Evolutionary conservation across 305 asterid species (phyloP).

Genomic region (Solanum chacoense): DNA sequence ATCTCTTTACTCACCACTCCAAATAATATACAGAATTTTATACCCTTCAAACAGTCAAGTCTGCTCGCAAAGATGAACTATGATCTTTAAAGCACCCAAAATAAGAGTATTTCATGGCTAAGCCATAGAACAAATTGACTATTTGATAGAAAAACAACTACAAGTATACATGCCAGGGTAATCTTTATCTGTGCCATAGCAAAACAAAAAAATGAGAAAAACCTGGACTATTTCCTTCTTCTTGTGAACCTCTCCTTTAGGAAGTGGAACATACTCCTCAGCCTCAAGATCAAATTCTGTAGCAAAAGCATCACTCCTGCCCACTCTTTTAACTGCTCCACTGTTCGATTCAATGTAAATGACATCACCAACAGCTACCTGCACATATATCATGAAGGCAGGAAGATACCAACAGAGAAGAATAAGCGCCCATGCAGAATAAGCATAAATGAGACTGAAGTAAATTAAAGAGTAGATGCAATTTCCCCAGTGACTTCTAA

Average conservation of each 20-base stretch:
- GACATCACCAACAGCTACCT: conserved; percentile 99
- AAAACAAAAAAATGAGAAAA: background rate
- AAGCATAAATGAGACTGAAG: background rate
- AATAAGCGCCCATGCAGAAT: background rate
- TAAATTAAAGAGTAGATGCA: background rate
- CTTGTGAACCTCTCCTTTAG: conserved; percentile 99
- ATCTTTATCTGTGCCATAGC: background rate
- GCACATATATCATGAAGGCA: conserved; percentile 2
- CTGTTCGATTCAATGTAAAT: conserved; percentile 89
- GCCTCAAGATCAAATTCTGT: conserved; percentile 98
- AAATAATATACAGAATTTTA: background rate
- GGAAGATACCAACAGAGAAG: background rate
- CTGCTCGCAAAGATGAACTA: background rate
- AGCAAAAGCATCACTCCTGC: conserved; percentile 96
- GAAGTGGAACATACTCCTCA: conserved; percentile 96
- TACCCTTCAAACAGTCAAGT: background rate
- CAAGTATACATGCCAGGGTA: background rate
- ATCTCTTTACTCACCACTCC: background rate
- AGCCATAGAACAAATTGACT: background rate
- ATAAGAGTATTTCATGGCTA: background rate
- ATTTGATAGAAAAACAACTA: background rate
- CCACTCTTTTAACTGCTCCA: conserved; percentile 98
- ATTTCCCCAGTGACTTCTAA: background rate
- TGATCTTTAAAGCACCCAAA: background rate
- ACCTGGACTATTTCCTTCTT: conserved; percentile 98